phyloP scores from a whole-genome alignment of 371 early-diverging fungal genomes.

The Saksenaea oblongispora region DNA sequence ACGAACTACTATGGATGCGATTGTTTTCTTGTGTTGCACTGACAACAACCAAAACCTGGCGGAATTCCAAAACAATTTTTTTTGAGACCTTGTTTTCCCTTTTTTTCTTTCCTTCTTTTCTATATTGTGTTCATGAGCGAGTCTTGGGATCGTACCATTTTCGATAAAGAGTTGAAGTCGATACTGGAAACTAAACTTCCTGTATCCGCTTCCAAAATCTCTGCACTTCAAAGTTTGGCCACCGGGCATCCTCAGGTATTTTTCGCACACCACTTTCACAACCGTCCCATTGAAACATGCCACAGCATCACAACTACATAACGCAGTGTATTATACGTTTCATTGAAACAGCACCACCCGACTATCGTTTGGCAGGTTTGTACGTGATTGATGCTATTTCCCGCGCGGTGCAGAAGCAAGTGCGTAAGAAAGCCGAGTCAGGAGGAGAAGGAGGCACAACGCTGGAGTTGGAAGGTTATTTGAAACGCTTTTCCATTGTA shows the following conservation, averaged over 20 bases:
- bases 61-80: background rate
- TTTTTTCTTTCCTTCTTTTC: background rate
- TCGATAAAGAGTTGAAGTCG: constrained; percentile 60
- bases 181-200: constrained; percentile 56
- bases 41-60: background rate
- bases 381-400: constrained; percentile 73
- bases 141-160: constrained; percentile 52
- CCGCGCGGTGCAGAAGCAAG: constrained; percentile 45
- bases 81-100: background rate
- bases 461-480: constrained; percentile 29
- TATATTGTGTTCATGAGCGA: constrained; percentile 26
- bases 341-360: constrained; percentile 56
- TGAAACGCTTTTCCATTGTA: constrained; percentile 43
- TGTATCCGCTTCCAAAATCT: constrained; percentile 67
- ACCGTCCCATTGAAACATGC: background rate
- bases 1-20: too few species aligned
- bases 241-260: constrained; percentile 59
- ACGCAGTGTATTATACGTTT: constrained; percentile 56
- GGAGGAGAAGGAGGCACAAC: constrained; percentile 16
- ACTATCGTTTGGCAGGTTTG: constrained; percentile 65
- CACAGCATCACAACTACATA: constrained; percentile 59
- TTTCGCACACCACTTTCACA: too few species aligned
- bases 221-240: constrained; percentile 52
- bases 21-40: too few species aligned
- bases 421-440: constrained; percentile 35